Conservation (phyloP, 345 rosid genomes). For the Salix purpurea region DNA sequence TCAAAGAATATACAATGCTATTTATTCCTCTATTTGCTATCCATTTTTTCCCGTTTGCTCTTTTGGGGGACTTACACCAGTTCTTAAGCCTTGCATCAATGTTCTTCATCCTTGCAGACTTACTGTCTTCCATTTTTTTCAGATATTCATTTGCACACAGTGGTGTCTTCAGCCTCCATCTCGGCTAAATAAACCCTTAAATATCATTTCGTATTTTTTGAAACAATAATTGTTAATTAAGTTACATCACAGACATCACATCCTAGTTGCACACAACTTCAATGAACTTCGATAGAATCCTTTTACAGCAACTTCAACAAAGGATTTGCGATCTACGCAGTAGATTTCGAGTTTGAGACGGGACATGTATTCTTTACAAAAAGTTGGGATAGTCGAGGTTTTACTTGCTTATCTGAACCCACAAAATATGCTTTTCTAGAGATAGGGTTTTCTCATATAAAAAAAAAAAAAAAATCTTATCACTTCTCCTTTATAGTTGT, state of each 20-base stretch:
- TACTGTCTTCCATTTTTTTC: background rate
- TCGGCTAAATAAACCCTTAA: background rate
- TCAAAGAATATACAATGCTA: background rate
- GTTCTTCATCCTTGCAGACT: too few species aligned
- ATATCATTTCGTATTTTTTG: background rate
- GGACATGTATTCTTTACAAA: too few species aligned
- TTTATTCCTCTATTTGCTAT: background rate
- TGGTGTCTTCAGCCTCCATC: background rate
- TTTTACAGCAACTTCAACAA: background rate
- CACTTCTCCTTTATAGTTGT: background rate
- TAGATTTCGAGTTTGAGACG: accelerated
- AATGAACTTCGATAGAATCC: background rate
- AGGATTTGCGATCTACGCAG: too few species aligned
- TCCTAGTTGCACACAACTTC: background rate
- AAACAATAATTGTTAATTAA: background rate
- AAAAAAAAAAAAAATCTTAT: too few species aligned
- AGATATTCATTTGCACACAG: background rate
- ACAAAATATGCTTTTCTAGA: background rate
- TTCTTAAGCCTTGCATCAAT: background rate
- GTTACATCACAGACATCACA: background rate
- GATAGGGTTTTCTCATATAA: too few species aligned
- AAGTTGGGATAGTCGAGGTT: accelerated
- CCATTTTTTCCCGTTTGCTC: too few species aligned
- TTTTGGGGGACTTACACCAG: background rate
- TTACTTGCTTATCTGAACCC: too few species aligned